These are phyloP conservation scores for Tuber melanosporum DNA, from an alignment of 495 filamentous ascomycete genomes.

Conservation along the genomic window DNA sequence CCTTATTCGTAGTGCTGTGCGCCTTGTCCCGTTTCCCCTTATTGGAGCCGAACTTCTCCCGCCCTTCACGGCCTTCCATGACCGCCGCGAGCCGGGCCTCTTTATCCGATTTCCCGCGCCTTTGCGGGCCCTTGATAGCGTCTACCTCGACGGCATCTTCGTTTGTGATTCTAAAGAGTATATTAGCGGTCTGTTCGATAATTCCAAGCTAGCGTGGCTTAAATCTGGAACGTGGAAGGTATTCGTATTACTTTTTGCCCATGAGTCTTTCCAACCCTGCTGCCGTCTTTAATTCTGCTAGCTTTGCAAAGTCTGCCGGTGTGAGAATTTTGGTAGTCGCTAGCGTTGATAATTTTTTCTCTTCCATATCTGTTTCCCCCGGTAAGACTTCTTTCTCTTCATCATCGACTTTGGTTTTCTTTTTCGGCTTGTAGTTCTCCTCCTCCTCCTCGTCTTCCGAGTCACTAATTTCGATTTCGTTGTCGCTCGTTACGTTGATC, in stretches of 20 bases:
- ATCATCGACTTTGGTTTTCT: conserved; percentile 53
- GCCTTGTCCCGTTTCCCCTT: conserved; percentile 77
- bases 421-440: conserved; percentile 52
- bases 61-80: conserved; percentile 37
- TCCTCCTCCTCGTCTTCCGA: conserved; percentile 60
- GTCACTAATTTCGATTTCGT: conserved; percentile 69
- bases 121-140: conserved; percentile 52
- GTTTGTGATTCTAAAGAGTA: conserved; percentile 41
- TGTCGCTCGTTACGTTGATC: conserved; percentile 84
- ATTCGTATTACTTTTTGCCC: conserved; percentile 41
- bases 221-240: not conserved
- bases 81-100: conserved; percentile 38
- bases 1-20: conserved; percentile 94
- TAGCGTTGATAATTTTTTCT: conserved; percentile 34
- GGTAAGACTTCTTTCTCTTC: conserved; percentile 38
- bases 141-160: conserved; percentile 56
- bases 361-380: conserved; percentile 4
- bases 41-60: conserved; percentile 48
- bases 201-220: not conserved
- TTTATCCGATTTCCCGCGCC: conserved; percentile 38
- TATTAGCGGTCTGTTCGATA: not conserved
- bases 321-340: conserved; percentile 40
- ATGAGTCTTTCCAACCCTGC: conserved; percentile 62
- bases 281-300: conserved; percentile 72
- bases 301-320: conserved; percentile 60